Base-by-base conservation (phyloP, 768 basidiomycete genomes). In the Sporobolomyces roseus region DNA sequence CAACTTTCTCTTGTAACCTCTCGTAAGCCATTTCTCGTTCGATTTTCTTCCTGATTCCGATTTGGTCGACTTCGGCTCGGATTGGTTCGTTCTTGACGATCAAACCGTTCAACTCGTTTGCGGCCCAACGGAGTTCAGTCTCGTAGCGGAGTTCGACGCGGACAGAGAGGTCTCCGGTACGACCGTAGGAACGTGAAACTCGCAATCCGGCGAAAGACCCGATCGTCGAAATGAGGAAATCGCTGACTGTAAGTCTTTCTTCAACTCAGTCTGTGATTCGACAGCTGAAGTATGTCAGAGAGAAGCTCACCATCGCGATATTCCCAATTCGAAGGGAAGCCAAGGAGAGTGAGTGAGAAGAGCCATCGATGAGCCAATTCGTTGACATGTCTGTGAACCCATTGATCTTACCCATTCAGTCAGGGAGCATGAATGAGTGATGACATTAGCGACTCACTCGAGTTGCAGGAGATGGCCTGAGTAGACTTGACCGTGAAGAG, bases 141-240 rank as follows among this genome's bases (percentile, higher is more conserved):
- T 63, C 50, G 58, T 68, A 68, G 32, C 67, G 49, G 36, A 68
- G 23, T 49, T 68, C 67, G 56, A 68, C 61, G 12, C 41, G 38
- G 14, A 65, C 65, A 30, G 19, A 21, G 1, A 60, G 49, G 1
- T 38, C 27, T 9, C 13, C 19, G 7, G 4, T 7, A n/a, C 23
- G 32, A n/a, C 12, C 12, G 50, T 32, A 38, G 21, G 62, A 43
- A 23, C 13, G 30, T 3, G 56, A 45, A 19, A 68, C 67, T 41
- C 43, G 32, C 1, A 68, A 41, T 48, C 67, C 67, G 13, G 67
- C 61, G 62, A 68, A 68, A 23, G 56, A 52, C n/a, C 67, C 67
- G 55, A 68, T 68, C 2, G 61, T 63, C 19, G 55, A 60, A 51
- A 68, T 68, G 49, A 68, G 56, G 50, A 68, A 68, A 51, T 68